Percentiles rank a stretch among this genome's conserved stretches.
phyloP scores from a whole-genome alignment of 2,329 filamentous ascomycete species.

The Aureobasidium uvarum region DNA sequence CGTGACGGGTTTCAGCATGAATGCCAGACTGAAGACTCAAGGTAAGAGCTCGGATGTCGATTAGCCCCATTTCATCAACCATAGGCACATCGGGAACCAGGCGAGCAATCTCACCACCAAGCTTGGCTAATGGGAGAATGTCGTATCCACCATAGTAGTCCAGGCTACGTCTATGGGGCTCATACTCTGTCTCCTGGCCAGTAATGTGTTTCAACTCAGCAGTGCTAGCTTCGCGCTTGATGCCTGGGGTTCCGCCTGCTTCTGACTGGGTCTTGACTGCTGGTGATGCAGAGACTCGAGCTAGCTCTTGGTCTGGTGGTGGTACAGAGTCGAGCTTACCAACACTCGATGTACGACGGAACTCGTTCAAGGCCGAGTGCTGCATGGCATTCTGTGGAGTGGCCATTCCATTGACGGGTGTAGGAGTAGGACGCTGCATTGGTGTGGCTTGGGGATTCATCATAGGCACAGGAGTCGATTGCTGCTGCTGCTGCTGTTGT shows the following conservation, averaged over 20 bases:
- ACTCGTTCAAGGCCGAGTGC: conserved; percentile 37
- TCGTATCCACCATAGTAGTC: conserved; percentile 65
- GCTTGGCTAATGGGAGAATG: conserved; percentile 60
- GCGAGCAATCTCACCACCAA: conserved; percentile 65
- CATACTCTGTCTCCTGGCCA: conserved; percentile 27
- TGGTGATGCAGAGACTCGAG: conserved; percentile 24
- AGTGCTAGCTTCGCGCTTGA: conserved; percentile 28
- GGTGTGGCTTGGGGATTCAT: conserved; percentile 41
- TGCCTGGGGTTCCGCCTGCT: conserved; percentile 23
- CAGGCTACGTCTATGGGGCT: conserved; percentile 29
- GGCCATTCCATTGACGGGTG: conserved; percentile 31
- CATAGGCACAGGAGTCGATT: conserved; percentile 8
- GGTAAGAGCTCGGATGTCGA: conserved; percentile 86
- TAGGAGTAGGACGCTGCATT: conserved; percentile 39
- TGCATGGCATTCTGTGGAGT: conserved; percentile 47
- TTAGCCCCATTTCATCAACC: conserved; percentile 74
- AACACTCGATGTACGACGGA: conserved; percentile 34
- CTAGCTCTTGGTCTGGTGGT: conserved; percentile 22
- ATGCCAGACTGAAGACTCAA: conserved; percentile 89
- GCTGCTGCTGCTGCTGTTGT: conserved; percentile 10
- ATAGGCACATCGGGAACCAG: conserved; percentile 73
- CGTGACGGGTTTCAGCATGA: conserved; percentile 82
- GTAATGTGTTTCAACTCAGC: conserved; percentile 16
- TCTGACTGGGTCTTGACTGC: conserved; percentile 24
- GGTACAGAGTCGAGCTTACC: conserved; percentile 26